A percentile compares a stretch with the other conserved stretches of the same genome.
These are phyloP conservation scores for Gamarada debralockiae DNA, from an alignment of 495 filamentous ascomycete species.

Conservation along the genomic window DNA sequence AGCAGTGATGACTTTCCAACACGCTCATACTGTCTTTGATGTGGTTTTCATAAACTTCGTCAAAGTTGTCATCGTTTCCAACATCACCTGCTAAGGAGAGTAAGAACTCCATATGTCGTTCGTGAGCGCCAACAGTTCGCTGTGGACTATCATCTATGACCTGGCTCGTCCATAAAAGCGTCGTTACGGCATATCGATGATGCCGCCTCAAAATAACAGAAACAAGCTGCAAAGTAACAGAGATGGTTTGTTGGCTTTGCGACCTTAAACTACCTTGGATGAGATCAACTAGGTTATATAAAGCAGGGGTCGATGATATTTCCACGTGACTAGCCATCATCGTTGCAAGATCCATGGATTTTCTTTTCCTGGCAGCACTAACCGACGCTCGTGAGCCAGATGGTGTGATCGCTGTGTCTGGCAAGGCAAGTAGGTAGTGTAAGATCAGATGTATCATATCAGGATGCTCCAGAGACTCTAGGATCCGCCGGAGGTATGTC, in stretches of 20 bases:
- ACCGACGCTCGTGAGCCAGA: slow-evolving; percentile 27
- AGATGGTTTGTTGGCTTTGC: slow-evolving; percentile 78
- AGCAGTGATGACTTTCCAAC: slow-evolving; percentile 80
- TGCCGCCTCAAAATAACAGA: slow-evolving; percentile 82
- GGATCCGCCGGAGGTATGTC: slow-evolving; percentile 85
- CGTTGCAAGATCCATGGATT: slow-evolving; percentile 82
- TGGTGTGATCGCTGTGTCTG: slow-evolving; percentile 39
- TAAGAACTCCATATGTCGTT: slow-evolving; percentile 73
- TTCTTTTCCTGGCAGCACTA: slow-evolving; percentile 71
- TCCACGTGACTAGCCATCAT: slow-evolving; percentile 66
- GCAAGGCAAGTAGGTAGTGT: slow-evolving; percentile 83
- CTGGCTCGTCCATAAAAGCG: slow-evolving; percentile 63
- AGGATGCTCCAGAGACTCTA: slow-evolving; percentile 86
- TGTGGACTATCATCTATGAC: slow-evolving; percentile 45
- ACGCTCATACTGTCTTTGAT: slow-evolving; percentile 72
- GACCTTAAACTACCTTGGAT: slow-evolving; percentile 81
- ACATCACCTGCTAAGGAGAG: slow-evolving; percentile 70
- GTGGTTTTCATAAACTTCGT: slow-evolving; percentile 78
- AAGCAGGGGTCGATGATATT: slow-evolving; percentile 61
- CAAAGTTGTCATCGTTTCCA: slow-evolving; percentile 63
- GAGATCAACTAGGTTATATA: slow-evolving; percentile 94
- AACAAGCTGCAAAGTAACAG: slow-evolving; percentile 80
- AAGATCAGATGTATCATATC: slow-evolving; percentile 91
- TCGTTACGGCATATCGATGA: slow-evolving; percentile 76
- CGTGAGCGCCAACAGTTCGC: slow-evolving; percentile 74